Evolutionary conservation across 2,329 filamentous ascomycete genomes (phyloP).

Genomic region (Talaromyces sp.): DNA sequence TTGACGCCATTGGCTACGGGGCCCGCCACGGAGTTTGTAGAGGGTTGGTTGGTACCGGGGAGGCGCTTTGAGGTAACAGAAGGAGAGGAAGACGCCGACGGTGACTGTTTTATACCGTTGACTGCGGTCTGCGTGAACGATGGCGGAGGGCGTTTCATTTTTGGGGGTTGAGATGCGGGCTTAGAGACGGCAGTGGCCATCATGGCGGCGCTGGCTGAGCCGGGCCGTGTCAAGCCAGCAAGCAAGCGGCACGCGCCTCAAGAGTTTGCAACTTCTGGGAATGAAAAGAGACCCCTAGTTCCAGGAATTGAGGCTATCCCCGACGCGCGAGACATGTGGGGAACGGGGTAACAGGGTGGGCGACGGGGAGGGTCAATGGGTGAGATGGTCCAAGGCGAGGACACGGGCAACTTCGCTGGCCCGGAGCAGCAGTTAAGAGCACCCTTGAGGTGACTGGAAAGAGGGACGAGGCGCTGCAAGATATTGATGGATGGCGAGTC

Average conservation of each 20-base stretch:
- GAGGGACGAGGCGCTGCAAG: neutral
- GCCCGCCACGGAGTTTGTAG: conserved; percentile 33
- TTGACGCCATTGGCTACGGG: conserved; percentile 42
- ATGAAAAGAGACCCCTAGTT: conserved; percentile 26
- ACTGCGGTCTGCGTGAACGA: conserved; percentile 58
- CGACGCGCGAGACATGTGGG: conserved; percentile 44
- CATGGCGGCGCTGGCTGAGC: conserved; percentile 17
- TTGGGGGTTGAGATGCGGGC: conserved; percentile 44
- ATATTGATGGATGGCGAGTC: neutral
- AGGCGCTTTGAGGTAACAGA: conserved; percentile 52
- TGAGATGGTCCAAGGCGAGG: neutral
- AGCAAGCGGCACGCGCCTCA: conserved; percentile 20
- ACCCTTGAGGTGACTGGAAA: neutral
- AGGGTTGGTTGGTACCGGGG: conserved; percentile 51
- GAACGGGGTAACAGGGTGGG: conserved; percentile 25
- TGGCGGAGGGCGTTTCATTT: conserved; percentile 65
- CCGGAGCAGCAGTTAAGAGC: conserved; percentile 5
- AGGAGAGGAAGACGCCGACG: conserved; percentile 58
- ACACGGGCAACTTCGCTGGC: conserved; percentile 2
- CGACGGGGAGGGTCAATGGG: conserved; percentile 7
- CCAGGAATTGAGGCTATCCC: conserved; percentile 35
- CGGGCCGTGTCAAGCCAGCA: conserved; percentile 7
- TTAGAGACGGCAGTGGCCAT: conserved; percentile 45
- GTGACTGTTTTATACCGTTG: conserved; percentile 53
- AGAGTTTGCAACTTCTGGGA: conserved; percentile 21